These are phyloP conservation scores for Cladophialophora psammophila DNA, from an alignment of 2,329 filamentous ascomycete genomes.

Conservation along the genomic window DNA sequence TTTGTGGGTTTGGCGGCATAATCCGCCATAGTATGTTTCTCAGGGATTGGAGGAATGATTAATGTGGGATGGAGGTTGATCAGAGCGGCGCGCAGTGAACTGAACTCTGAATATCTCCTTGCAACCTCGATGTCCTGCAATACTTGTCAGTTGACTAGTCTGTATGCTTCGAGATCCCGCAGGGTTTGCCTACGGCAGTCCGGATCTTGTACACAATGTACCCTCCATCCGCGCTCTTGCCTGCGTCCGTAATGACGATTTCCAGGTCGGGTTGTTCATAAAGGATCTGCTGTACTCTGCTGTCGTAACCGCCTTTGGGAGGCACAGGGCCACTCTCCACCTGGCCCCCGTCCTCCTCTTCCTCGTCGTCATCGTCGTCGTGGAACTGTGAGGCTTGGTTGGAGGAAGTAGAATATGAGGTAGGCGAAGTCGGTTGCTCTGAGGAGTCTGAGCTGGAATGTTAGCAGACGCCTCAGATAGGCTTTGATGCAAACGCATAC, in stretches of 20 bases:
- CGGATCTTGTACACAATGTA: conserved; percentile 98
- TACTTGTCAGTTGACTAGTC: neutral
- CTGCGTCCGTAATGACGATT: conserved; percentile 91
- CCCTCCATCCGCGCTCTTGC: conserved; percentile 90
- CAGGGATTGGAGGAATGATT: conserved; percentile 94
- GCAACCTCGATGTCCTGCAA: conserved; percentile 89
- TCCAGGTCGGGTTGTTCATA: conserved; percentile 91
- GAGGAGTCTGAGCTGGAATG: conserved; percentile 60
- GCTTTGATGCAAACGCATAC: conserved; percentile 21
- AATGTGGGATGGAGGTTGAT: conserved; percentile 93
- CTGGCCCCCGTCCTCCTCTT: conserved; percentile 54
- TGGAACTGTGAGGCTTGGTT: conserved; percentile 69
- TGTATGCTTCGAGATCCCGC: neutral
- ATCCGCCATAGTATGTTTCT: conserved; percentile 98
- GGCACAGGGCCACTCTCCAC: conserved; percentile 57
- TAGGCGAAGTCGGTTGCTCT: conserved; percentile 68
- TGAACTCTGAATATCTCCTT: conserved; percentile 94
- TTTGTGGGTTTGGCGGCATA: conserved; percentile 98
- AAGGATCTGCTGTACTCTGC: conserved; percentile 94
- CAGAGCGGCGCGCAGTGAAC: conserved; percentile 85
- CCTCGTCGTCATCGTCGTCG: conserved; percentile 62
- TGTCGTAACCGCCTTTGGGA: conserved; percentile 89
- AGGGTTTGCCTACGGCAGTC: conserved; percentile 73
- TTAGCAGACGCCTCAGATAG: conserved; percentile 17
- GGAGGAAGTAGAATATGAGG: conserved; percentile 74